A percentile compares a stretch with the other conserved stretches of the same genome.
Conservation (phyloP, 2,329 filamentous ascomycete genomes). For the Truncatella angustata region DNA sequence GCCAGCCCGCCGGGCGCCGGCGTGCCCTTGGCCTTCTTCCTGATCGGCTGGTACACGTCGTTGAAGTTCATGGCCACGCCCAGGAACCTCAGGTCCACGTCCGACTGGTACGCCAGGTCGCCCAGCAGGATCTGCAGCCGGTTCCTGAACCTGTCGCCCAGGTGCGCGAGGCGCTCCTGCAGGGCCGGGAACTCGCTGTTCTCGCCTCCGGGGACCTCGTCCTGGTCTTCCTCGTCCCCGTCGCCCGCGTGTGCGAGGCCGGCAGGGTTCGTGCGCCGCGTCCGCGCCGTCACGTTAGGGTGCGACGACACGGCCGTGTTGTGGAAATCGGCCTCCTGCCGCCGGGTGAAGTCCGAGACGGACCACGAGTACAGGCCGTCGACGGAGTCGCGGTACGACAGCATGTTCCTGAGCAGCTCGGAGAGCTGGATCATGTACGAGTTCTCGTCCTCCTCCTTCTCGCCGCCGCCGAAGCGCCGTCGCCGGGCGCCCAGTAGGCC, state of each 20-base stretch:
- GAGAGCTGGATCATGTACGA: conserved; percentile 89
- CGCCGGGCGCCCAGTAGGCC: conserved; percentile 78
- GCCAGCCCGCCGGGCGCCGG: conserved; percentile 13
- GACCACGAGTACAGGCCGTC: conserved; percentile 94
- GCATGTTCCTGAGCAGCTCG: conserved; percentile 90
- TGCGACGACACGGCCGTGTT: conserved; percentile 28
- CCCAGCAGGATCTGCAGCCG: conserved; percentile 80
- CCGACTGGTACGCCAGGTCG: conserved; percentile 88
- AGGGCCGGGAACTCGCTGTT: conserved; percentile 68
- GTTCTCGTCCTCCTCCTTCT: conserved; percentile 63
- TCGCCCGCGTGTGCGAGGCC: conserved; percentile 16
- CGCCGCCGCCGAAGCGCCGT: conserved; percentile 39
- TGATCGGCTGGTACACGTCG: conserved; percentile 82
- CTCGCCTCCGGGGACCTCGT: conserved; percentile 58
- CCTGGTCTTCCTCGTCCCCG: conserved; percentile 20
- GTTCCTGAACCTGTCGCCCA: conserved; percentile 74
- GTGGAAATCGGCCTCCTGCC: conserved; percentile 76
- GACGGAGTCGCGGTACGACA: conserved; percentile 87
- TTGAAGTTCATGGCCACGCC: conserved; percentile 99
- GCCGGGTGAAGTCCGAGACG: conserved; percentile 86
- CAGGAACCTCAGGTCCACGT: conserved; percentile 92
- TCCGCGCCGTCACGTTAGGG: conserved; percentile 23
- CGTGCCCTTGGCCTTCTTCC: conserved; percentile 54
- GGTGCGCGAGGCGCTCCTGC: conserved; percentile 67
- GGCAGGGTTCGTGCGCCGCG: conserved; percentile 2